Percentiles rank a stretch among this genome's conserved stretches.
phyloP scores from a whole-genome alignment of 805 yeast genomes.

The Lipomyces sp. region DNA sequence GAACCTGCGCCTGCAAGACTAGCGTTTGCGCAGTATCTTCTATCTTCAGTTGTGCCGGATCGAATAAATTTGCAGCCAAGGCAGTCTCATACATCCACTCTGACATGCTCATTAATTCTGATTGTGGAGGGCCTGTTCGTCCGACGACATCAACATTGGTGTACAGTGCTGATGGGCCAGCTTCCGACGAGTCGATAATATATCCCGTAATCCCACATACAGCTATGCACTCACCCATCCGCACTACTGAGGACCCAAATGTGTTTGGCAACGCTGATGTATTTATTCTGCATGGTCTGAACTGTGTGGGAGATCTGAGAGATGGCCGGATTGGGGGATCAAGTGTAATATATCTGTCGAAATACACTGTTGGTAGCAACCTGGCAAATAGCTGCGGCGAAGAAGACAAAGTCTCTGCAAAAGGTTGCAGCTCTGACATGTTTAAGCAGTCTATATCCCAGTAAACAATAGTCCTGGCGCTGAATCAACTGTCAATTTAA shows the following conservation, averaged over 20 bases:
- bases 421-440: conserved; percentile 11
- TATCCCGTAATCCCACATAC: conserved; percentile 35
- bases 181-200: conserved; percentile 8
- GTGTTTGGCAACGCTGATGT: conserved; percentile 28
- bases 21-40: conserved; percentile 56
- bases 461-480: too few species aligned
- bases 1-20: conserved; percentile 69
- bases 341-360: conserved; percentile 28
- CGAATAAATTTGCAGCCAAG: conserved; percentile 61
- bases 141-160: conserved; percentile 50
- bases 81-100: conserved; percentile 66
- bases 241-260: conserved; percentile 35
- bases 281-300: conserved; percentile 24
- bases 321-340: conserved; percentile 34
- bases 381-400: conserved; percentile 32
- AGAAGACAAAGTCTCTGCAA: conserved; percentile 31
- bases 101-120: conserved; percentile 77
- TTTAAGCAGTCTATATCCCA: not conserved
- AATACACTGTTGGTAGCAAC: conserved; percentile 26
- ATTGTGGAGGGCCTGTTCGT: conserved; percentile 75
- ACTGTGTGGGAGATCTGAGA: conserved; percentile 24
- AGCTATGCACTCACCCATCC: conserved; percentile 32
- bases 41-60: conserved; percentile 52
- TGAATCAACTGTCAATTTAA: not conserved
- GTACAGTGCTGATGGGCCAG: conserved; percentile 13